Conservation (phyloP, 179 eudicot species). For the Carnegiea gigantea region DNA sequence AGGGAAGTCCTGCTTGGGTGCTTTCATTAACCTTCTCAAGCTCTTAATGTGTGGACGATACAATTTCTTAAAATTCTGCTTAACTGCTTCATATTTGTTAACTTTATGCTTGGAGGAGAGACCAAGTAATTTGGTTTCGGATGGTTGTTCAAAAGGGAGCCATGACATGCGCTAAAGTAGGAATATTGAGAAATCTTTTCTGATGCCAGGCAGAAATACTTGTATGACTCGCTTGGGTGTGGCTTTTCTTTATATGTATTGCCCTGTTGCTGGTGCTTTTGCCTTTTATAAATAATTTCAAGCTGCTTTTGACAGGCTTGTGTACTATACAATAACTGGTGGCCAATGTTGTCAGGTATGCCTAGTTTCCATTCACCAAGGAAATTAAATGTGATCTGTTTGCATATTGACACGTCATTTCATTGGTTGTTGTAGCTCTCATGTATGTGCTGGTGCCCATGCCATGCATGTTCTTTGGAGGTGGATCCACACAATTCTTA, state of each 20-base stretch:
- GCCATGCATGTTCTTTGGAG: constrained; percentile 99
- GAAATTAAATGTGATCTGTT: constrained; percentile 1
- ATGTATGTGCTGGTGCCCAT: constrained; percentile 97
- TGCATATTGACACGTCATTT: constrained; percentile 17
- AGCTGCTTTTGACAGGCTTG: constrained; percentile 67
- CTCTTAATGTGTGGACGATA: too few species aligned
- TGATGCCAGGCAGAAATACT: not conserved
- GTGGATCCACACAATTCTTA: constrained; percentile 91
- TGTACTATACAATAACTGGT: constrained; percentile 92
- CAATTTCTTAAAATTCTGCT: too few species aligned
- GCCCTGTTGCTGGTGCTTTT: constrained; percentile 12
- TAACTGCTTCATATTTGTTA: not conserved
- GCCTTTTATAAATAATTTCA: constrained; percentile 2
- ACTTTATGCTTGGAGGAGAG: not conserved
- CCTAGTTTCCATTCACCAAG: constrained; percentile 6
- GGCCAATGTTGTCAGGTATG: constrained; percentile 98
- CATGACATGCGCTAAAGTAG: not conserved
- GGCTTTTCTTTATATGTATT: not conserved
- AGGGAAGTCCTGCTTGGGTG: too few species aligned
- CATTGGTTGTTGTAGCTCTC: constrained; percentile 66
- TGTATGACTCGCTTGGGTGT: not conserved
- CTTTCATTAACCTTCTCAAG: too few species aligned
- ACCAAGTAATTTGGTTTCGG: not conserved
- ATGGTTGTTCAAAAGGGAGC: not conserved
- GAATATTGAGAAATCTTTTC: too few species aligned